Base-by-base conservation (phyloP, 2,329 filamentous ascomycete genomes). In the Leptographium lundbergii region DNA sequence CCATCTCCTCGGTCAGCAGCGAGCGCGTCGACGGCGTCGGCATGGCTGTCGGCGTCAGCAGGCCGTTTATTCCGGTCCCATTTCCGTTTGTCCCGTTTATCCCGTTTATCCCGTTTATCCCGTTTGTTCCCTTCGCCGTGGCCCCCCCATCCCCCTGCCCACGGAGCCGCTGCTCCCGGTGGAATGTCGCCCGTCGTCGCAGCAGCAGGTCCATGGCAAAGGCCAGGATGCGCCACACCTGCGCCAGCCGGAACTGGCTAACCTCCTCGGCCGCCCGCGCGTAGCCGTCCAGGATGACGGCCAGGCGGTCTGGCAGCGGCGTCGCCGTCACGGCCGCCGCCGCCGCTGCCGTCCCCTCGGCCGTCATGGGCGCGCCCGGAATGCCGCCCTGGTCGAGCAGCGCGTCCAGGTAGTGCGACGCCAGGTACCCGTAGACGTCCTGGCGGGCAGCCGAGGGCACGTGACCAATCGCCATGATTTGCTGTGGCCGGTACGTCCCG, bases 161-260 rank as follows among this genome's bases (percentile, higher is more conserved):
- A 29, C 13, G 24, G 11, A n/a, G 19, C 19, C 42, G 42, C 42
- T 45, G 42, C 42, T 45, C 74, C 0, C 81, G 72, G 64, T 86
- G 83, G 61, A 81, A 82, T 51, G 81, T 75, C 1, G 79, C 81
- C 32, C 83, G 75, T 34, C 77, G 74, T 19, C 71, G 72, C 1
- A 86, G 72, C 1, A 86, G 71, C 14, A 84, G 68, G 24, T 73
- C 70, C 63, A 83, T 77, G 11, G 78, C 78, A 65, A 80, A 84
- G 0, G 78, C 77, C 24, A 86, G 66, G 14, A 85, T 75, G 34
- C 81, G 77, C 83, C 83, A 86, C 1, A 81, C 84, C 66, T 86
- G 83, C 6, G 83, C 81, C 0, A 86, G 73, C 1, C 83, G 76
- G 65, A 81, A 86, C 54, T 81, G 73, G 36, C 76, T 77, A 24